Evolutionary conservation across 1,284 basidiomycete species (phyloP), one percentile per base, ranked within the genome.

Genomic region (Leucocoprinus gongylophorus): DNA sequence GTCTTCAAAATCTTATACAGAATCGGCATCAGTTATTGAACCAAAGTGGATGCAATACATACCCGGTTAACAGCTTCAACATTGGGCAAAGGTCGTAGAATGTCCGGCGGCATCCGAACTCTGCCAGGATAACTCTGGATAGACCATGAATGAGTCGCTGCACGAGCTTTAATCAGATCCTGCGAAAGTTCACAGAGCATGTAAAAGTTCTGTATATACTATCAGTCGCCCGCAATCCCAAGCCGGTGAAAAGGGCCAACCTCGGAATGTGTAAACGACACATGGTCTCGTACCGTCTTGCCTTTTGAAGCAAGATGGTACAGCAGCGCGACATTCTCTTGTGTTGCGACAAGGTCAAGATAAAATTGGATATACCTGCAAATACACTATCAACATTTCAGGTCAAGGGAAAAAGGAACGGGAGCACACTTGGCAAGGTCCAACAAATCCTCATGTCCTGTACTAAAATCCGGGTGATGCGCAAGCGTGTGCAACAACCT

Each of bases 381-480:
- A 5, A 30, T 17, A 7, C 35, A 37, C 8, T n/a, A n/a, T n/a
- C 35, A 37, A 37, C 13, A 17, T 33, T 17, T 17, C 3, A 33
- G 3, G 15, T 17, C 35, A 21, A 21, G 26, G 41, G 35, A 3
- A 10, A 15, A 50, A 4, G 18, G 17, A 47, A 42, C 37, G 15
- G 32, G 9, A 30, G 33, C 78, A 48, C 62, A 88, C 85, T 84
- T 88, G 3, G 85, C 80, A 58, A 88, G 81, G 56, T 88, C 86
- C 41, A 81, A 73, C 26, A 92, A 65, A 29, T 80, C 80, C 45
- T 85, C 82, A 39, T 80, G 75, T 5, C 71, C 70, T 18, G 73
- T 70, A 41, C 72, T 74, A 61, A 94, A 93, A 67, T 99, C 95
- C 1, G 95, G 95, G 67, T 99, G 95, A 64, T 97, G 93, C 0